Evolutionary conservation across 164 flowering plant species (phyloP).

Genomic region (Pachysandra terminalis): DNA sequence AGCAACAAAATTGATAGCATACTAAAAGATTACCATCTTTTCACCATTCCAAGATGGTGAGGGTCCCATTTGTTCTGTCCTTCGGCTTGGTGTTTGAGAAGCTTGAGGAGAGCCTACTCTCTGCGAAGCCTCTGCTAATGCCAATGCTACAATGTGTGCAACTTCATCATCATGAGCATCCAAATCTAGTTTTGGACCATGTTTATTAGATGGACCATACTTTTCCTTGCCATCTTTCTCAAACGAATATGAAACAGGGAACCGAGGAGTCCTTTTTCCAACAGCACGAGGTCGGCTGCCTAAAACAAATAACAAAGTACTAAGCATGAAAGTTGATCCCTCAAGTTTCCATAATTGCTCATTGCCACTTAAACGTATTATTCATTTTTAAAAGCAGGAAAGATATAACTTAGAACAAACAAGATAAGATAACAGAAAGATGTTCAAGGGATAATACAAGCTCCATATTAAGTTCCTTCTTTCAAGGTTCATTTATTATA

Average conservation of each 20-base stretch:
- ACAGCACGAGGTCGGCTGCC: slow-evolving; percentile 79
- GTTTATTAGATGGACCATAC: slow-evolving; percentile 32
- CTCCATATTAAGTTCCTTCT: too few relatives aligned
- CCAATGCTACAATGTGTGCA: slow-evolving; percentile 67
- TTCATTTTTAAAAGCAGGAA: too few relatives aligned
- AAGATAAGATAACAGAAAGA: too few relatives aligned
- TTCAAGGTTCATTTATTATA: too few relatives aligned
- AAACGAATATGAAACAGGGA: slow-evolving; percentile 60
- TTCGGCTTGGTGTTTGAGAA: slow-evolving; percentile 50
- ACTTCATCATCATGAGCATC: slow-evolving; percentile 64
- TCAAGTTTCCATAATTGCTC: not conserved
- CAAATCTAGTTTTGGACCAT: slow-evolving; percentile 33
- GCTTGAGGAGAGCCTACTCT: slow-evolving; percentile 74
- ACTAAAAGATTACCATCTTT: slow-evolving; percentile 34
- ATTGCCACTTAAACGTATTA: not conserved
- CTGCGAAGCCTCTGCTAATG: slow-evolving; percentile 73
- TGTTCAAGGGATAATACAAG: too few relatives aligned
- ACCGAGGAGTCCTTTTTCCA: slow-evolving; percentile 94
- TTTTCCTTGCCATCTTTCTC: slow-evolving; percentile 37
- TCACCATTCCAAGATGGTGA: slow-evolving; percentile 48
- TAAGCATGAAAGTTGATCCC: not conserved
- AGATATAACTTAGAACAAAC: too few relatives aligned
- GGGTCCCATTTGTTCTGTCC: slow-evolving; percentile 31
- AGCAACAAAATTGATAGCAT: not conserved
- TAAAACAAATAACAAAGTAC: slow-evolving; percentile 18